Evolutionary conservation across 2,329 filamentous ascomycete species (phyloP).

Genomic region (Pseudogymnoascus verrucosus): DNA sequence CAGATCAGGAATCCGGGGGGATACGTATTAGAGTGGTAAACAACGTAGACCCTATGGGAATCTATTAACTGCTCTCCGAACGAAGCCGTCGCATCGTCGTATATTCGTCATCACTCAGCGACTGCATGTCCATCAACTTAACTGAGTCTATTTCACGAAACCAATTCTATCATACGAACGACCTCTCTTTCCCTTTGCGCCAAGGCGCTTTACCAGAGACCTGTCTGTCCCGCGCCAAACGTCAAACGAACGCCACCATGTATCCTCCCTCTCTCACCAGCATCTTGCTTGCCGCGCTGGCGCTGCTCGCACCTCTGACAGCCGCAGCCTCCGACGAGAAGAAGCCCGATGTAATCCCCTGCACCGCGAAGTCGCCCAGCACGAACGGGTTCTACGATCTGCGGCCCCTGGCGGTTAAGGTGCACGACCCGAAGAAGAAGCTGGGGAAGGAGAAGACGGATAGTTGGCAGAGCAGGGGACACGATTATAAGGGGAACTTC

Average conservation of each 20-base stretch:
- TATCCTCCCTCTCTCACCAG: slow-evolving; percentile 17
- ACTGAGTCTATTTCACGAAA: neutral
- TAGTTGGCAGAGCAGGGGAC: slow-evolving; percentile 59
- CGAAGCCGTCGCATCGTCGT: neutral
- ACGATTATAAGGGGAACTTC: slow-evolving; percentile 74
- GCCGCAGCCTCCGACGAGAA: slow-evolving; percentile 21
- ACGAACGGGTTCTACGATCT: slow-evolving; percentile 27
- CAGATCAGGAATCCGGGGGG: neutral
- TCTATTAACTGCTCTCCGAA: neutral
- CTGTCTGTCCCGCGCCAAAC: slow-evolving; percentile 4
- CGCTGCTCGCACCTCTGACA: slow-evolving; percentile 19
- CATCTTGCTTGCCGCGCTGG: slow-evolving; percentile 22
- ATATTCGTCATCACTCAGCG: neutral
- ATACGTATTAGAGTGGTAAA: neutral
- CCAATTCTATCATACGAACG: neutral
- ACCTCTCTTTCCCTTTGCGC: neutral
- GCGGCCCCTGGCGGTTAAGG: slow-evolving; percentile 24
- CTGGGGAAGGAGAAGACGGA: slow-evolving; percentile 46
- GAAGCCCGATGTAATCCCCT: slow-evolving; percentile 22
- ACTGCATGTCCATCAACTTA: neutral
- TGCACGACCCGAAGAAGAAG: slow-evolving; percentile 27
- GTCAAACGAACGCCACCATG: slow-evolving; percentile 19
- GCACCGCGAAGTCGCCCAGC: slow-evolving; percentile 24
- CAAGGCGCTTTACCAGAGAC: neutral
- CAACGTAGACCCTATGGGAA: neutral